Evolutionary conservation across 108 stramenopile species (phyloP).

Genomic region (Nitzschia sp.): DNA sequence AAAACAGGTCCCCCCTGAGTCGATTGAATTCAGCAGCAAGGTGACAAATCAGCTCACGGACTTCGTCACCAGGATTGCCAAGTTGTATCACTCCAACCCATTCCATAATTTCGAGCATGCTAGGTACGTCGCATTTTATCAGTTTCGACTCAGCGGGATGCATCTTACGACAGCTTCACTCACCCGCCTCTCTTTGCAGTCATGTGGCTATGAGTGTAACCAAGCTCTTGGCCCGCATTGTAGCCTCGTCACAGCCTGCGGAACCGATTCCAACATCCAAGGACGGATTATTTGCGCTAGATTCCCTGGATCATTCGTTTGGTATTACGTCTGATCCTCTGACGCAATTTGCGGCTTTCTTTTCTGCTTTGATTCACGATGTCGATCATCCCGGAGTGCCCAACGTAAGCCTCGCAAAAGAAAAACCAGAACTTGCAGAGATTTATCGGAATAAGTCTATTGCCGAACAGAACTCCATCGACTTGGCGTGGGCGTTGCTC

Average conservation of each 20-base stretch:
- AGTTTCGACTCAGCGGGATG: neutral
- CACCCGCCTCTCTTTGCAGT: neutral
- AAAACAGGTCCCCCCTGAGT: neutral
- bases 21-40: neutral
- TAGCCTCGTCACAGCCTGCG: neutral
- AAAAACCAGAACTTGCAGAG: constrained; percentile 18
- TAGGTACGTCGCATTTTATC: constrained; percentile 2
- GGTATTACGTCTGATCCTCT: constrained; percentile 43
- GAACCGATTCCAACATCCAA: neutral
- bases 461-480: constrained; percentile 41
- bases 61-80: neutral
- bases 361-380: constrained; percentile 15
- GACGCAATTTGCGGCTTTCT: constrained; percentile 43
- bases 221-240: constrained; percentile 5
- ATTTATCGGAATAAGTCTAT: constrained; percentile 26
- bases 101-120: constrained; percentile 51
- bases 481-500: constrained; percentile 40
- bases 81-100: constrained; percentile 12
- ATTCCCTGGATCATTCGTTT: constrained; percentile 16
- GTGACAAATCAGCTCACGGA: neutral
- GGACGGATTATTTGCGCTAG: neutral
- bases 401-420: constrained; percentile 38
- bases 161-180: neutral
- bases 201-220: constrained; percentile 11
- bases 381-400: constrained; percentile 28